A percentile compares a stretch with the other conserved stretches of the same genome.
phyloP scores from a whole-genome alignment of 495 filamentous ascomycete species.

The Hyaloscypha finlandica region DNA sequence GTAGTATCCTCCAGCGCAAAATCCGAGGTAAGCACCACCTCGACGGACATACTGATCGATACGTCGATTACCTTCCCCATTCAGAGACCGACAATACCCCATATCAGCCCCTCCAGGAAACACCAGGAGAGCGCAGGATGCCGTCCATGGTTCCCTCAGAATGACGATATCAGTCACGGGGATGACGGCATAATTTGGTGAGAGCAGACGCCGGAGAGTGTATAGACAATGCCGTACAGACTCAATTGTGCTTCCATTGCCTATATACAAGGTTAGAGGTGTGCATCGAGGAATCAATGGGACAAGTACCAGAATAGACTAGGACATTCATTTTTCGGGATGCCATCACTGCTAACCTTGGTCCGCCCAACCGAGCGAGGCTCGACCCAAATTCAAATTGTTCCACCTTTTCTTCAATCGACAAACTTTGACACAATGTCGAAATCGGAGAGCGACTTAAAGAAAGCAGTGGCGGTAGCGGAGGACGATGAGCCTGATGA shows the following conservation, averaged over 20 bases:
- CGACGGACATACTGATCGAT: conserved; percentile 82
- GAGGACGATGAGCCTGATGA: conserved; percentile 92
- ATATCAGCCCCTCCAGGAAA: conserved; percentile 95
- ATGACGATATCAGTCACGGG: conserved; percentile 76
- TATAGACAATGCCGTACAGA: conserved; percentile 90
- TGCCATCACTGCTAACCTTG: conserved; percentile 29
- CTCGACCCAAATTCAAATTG: conserved; percentile 1
- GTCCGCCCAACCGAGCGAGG: conserved; percentile 1
- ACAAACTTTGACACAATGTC: conserved; percentile 43
- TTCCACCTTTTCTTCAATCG: not conserved
- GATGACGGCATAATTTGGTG: conserved; percentile 90
- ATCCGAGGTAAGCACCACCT: conserved; percentile 85
- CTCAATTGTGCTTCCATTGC: conserved; percentile 80
- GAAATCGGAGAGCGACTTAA: conserved; percentile 46
- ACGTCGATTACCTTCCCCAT: conserved; percentile 81
- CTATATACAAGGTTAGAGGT: conserved; percentile 42
- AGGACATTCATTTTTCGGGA: conserved; percentile 73
- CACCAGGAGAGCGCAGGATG: conserved; percentile 85
- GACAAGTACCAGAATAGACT: conserved; percentile 72
- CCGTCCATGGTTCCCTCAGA: conserved; percentile 88
- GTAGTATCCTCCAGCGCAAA: conserved; percentile 96
- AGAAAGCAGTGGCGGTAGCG: conserved; percentile 37
- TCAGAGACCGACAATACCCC: conserved; percentile 84
- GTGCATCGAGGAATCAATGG: not conserved
- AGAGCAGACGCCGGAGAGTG: conserved; percentile 85